Percentiles rank a stretch among this genome's conserved stretches.
These are phyloP conservation scores for Boeremia exigua DNA, from an alignment of 2,329 filamentous ascomycete species.

Conservation along the genomic window DNA sequence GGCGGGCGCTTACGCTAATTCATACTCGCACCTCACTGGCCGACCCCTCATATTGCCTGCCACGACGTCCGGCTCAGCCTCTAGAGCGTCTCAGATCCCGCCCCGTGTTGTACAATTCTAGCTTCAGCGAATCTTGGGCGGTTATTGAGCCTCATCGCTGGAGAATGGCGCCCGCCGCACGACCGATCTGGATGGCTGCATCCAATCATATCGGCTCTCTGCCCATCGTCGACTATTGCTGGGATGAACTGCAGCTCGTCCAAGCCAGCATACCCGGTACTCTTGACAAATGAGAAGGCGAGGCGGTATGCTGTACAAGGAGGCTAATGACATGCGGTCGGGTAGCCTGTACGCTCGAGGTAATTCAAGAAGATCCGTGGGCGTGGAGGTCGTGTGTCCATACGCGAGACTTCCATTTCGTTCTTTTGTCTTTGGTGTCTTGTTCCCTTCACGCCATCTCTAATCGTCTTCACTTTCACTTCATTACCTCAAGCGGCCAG, in stretches of 20 bases:
- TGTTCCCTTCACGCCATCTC: constrained; percentile 21
- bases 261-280: constrained; percentile 33
- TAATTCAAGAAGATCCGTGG: constrained; percentile 12
- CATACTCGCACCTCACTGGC: constrained; percentile 36
- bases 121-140: constrained; percentile 46
- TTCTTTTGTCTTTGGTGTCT: constrained; percentile 11
- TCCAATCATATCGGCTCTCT: constrained; percentile 42
- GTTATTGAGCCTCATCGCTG: constrained; percentile 41
- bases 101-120: constrained; percentile 42
- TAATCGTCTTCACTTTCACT: constrained; percentile 9
- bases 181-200: constrained; percentile 29
- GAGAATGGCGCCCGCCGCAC: constrained; percentile 42
- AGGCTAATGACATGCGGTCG: constrained; percentile 5
- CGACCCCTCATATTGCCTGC: constrained; percentile 31
- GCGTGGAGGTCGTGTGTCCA: constrained; percentile 7
- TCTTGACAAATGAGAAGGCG: constrained; percentile 35
- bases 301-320: constrained; percentile 21
- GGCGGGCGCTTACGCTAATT: constrained; percentile 32
- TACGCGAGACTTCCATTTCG: constrained; percentile 1
- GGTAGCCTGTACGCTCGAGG: constrained; percentile 2
- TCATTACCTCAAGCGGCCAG: neutral
- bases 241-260: constrained; percentile 31
- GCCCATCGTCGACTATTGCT: constrained; percentile 32
- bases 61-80: constrained; percentile 37
- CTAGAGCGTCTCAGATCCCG: constrained; percentile 46